A percentile compares a stretch with the other conserved stretches of the same genome.
Conservation (phyloP, 2,329 filamentous ascomycete genomes). For the Stemphylium beticola region DNA sequence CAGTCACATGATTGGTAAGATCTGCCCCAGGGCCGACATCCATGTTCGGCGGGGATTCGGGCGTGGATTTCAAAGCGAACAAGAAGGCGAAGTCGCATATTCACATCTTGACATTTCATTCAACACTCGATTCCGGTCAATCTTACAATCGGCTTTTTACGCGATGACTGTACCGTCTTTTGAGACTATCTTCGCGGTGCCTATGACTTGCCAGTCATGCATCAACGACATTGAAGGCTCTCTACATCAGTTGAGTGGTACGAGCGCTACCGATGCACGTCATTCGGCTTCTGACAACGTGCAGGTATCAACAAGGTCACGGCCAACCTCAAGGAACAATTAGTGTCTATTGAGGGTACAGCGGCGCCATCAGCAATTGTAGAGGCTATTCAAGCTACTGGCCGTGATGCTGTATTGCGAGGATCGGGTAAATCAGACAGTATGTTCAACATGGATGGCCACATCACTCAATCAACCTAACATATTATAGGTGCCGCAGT, state of each 20-base stretch:
- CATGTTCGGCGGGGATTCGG: conserved; percentile 15
- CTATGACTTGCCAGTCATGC: conserved; percentile 88
- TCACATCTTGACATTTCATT: conserved; percentile 14
- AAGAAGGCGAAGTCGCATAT: conserved; percentile 17
- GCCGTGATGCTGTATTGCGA: conserved; percentile 90
- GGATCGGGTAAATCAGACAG: conserved; percentile 86
- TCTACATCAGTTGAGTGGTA: conserved; percentile 74
- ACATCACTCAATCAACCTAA: conserved; percentile 5
- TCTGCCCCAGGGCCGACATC: conserved; percentile 1
- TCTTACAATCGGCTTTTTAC: background rate
- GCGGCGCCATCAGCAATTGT: conserved; percentile 90
- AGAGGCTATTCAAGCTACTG: conserved; percentile 83
- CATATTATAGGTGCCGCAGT: conserved; percentile 72
- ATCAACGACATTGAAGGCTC: conserved; percentile 84
- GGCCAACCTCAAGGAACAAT: conserved; percentile 80
- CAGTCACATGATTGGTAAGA: conserved; percentile 21
- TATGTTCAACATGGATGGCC: conserved; percentile 54
- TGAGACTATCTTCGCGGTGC: conserved; percentile 93
- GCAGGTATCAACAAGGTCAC: conserved; percentile 82
- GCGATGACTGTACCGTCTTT: conserved; percentile 44
- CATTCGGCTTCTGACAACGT: conserved; percentile 29
- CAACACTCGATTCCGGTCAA: background rate
- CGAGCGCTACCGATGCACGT: conserved; percentile 30
- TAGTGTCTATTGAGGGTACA: conserved; percentile 86
- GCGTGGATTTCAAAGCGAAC: conserved; percentile 43